Conservation (phyloP, 2,329 filamentous ascomycete species). For the Fusarium mangiferae region DNA sequence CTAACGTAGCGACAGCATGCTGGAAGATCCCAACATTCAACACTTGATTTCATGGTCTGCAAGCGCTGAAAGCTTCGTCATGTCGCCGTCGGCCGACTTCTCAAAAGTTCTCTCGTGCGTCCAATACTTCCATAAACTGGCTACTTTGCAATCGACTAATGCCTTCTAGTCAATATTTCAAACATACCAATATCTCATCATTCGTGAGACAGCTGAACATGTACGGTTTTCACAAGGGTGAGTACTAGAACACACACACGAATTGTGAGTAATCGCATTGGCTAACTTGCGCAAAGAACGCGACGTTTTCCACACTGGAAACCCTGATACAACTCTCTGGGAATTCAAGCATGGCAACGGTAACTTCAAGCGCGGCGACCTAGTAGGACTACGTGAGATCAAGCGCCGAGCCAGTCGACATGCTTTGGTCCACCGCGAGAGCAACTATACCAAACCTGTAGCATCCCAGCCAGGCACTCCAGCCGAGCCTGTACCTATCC, state of each 20-base stretch:
- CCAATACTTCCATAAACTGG: not conserved
- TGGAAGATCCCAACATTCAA: slow-evolving; percentile 92
- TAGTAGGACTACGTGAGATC: slow-evolving; percentile 92
- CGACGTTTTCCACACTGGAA: slow-evolving; percentile 96
- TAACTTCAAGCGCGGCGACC: slow-evolving; percentile 94
- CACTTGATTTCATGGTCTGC: slow-evolving; percentile 97
- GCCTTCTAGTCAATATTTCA: slow-evolving; percentile 89
- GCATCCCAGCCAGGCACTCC: slow-evolving; percentile 86
- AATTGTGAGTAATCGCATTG: not conserved
- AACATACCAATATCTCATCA: slow-evolving; percentile 98
- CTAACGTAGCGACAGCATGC: slow-evolving; percentile 75
- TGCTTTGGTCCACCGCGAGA: slow-evolving; percentile 91
- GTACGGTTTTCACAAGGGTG: slow-evolving; percentile 99
- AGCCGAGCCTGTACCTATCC: slow-evolving; percentile 77
- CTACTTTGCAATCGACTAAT: slow-evolving; percentile 8
- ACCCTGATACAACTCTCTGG: slow-evolving; percentile 93
- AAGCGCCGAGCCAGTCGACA: slow-evolving; percentile 94
- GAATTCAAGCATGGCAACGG: slow-evolving; percentile 99
- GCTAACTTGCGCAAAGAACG: slow-evolving; percentile 71
- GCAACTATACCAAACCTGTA: slow-evolving; percentile 79
- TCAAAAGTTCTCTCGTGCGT: slow-evolving; percentile 97
- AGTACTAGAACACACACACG: slow-evolving; percentile 15
- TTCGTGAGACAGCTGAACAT: slow-evolving; percentile 98
- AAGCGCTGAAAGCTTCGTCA: slow-evolving; percentile 96
- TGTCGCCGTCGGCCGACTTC: slow-evolving; percentile 97